These are phyloP conservation scores for Gypsophila paniculata DNA, from an alignment of 179 eudicot genomes.

Conservation along the genomic window DNA sequence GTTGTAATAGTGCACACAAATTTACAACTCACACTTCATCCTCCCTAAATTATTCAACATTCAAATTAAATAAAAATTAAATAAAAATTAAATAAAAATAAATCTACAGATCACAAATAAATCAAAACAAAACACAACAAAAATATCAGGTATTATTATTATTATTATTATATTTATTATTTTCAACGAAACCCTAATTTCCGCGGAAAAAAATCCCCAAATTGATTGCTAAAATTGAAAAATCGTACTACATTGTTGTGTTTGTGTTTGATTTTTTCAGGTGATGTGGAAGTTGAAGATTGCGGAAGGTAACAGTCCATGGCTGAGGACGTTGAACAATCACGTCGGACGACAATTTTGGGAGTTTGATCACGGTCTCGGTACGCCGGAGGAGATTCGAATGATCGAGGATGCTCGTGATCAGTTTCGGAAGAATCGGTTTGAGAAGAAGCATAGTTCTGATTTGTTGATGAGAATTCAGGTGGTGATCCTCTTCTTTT, in stretches of 20 bases:
- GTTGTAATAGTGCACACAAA: no score
- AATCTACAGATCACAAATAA: no score
- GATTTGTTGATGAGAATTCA: constrained; percentile 48
- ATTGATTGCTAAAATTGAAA: constrained; percentile 1
- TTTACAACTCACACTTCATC: no score
- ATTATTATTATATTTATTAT: no score
- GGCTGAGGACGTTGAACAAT: constrained; percentile 63
- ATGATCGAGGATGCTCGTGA: constrained; percentile 40
- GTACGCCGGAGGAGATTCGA: constrained; percentile 38
- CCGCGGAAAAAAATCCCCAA: neutral
- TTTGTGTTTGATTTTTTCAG: constrained; percentile 4
- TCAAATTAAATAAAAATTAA: no score
- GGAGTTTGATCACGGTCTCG: constrained; percentile 58
- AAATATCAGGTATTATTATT: no score
- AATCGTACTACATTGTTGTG: neutral
- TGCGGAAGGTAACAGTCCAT: constrained; percentile 72
- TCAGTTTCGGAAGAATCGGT: constrained; percentile 32
- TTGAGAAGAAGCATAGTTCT: constrained; percentile 43
- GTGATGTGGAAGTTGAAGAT: constrained; percentile 38
- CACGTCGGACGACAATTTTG: constrained; percentile 82
- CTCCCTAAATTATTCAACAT: no score
- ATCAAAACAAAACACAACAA: no score
- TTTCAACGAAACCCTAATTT: no score
- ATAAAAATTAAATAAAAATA: no score
- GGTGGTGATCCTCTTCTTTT: constrained; percentile 16